Percentiles rank a stretch among this genome's conserved stretches.
Evolutionary conservation across 2,329 filamentous ascomycete species (phyloP).

Genomic region (Phaeosphaeria sp.): DNA sequence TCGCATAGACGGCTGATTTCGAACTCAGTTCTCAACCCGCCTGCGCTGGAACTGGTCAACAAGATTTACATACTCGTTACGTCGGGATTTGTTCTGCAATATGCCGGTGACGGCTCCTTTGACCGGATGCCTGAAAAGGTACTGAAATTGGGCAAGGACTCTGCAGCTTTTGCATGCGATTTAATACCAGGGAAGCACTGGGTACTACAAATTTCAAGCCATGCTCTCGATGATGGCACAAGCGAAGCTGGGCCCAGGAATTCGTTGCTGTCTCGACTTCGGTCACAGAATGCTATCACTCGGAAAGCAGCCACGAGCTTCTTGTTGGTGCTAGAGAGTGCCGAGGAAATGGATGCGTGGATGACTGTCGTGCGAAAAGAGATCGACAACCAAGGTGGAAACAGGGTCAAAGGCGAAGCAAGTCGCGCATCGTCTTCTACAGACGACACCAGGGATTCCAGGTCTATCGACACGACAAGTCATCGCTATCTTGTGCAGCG

Average conservation of each 20-base stretch:
- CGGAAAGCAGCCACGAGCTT: constrained; percentile 68
- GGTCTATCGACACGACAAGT: constrained; percentile 36
- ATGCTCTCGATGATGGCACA: constrained; percentile 65
- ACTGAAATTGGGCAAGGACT: constrained; percentile 73
- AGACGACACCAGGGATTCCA: constrained; percentile 31
- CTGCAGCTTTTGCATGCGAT: constrained; percentile 81
- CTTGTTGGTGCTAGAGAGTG: constrained; percentile 74
- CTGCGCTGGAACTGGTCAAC: constrained; percentile 69
- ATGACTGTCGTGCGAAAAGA: constrained; percentile 71
- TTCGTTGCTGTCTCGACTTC: constrained; percentile 70
- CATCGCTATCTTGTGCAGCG: constrained; percentile 48
- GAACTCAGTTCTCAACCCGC: constrained; percentile 51
- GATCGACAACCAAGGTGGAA: constrained; percentile 74
- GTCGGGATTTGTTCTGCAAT: constrained; percentile 77
- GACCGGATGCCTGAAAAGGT: constrained; percentile 77
- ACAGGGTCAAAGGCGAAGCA: constrained; percentile 53
- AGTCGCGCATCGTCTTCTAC: constrained; percentile 35
- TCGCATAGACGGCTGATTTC: constrained; percentile 53
- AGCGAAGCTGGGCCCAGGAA: constrained; percentile 53
- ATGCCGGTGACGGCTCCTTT: constrained; percentile 71
- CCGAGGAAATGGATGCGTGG: constrained; percentile 79
- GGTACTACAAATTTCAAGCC: constrained; percentile 77
- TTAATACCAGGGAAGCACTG: constrained; percentile 80
- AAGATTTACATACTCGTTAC: constrained; percentile 77
- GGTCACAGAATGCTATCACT: constrained; percentile 62